Base-by-base conservation (phyloP, 1,139 yeast genomes). In the Scheffersomyces cryptocercus region DNA sequence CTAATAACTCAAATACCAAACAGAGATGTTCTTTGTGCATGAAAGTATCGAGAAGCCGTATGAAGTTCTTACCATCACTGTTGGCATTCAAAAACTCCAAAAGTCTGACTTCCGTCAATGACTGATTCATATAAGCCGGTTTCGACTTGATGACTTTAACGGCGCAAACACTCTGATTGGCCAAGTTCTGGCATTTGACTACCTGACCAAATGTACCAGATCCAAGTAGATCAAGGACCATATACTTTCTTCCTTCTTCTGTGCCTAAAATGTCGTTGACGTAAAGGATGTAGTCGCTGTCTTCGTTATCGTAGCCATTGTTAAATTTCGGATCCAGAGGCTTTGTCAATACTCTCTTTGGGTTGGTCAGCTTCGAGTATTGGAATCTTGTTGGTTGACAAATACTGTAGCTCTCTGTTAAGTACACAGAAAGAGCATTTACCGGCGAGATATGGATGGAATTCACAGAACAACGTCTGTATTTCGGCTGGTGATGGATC, bases 151-250 rank as follows among this genome's bases (percentile, higher is more conserved):
- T 88, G 36, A 93, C 96, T 64, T 93, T 93, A 35, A 95, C 96
- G 0, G 99, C 99, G 37, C 91, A 89, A 24, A 93, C 82, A 48
- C 89, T 91, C 59, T 89, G 95, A 38, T 95, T 90, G 39, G 82
- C 73, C 64, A 93, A 73, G 62, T 93, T 90, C 65, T 93, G 99
- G 67, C 98, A 93, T 66, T 93, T 93, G 29, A 91, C 98, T 42
- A 95, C 99, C 65, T 93, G 99, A 4, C 99, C 99, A 75, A 95
- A 93, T 0, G 99, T 91, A 3, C 99, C 99, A 52, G 91, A 93
- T 0, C 99, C 99, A 37, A 95, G 68, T 20, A 93, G 77, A 64
- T 93, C 98, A 49, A 93, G 69, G 3, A 95, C 97, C 57, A 93
- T 75, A 61, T 91, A 91, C 59, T 88, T 85, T 45, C 93, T 74